Evolutionary conservation across 1,284 basidiomycete species (phyloP).

Genomic region (Takashimella koratensis): DNA sequence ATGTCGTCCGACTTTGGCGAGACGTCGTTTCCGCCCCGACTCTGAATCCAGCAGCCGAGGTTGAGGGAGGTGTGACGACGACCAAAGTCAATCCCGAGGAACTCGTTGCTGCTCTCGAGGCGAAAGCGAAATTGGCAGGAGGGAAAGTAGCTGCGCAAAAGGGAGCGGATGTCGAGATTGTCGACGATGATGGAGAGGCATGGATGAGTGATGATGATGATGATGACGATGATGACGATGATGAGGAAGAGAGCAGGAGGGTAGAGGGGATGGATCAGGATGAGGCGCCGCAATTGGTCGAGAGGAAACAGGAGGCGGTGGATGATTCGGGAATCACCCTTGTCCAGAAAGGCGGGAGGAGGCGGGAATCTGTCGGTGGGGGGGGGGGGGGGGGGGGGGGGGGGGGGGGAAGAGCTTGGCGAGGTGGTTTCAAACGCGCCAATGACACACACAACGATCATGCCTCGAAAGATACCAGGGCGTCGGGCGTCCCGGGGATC

Average conservation of each 20-base stretch:
- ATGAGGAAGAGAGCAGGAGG: conserved; percentile 25
- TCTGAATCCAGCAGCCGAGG: conserved; percentile 27
- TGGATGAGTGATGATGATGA: conserved; percentile 52
- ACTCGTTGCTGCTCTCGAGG: conserved; percentile 60
- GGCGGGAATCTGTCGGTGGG: too few species aligned
- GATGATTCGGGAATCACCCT: conserved; percentile 85
- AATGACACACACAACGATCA: too few species aligned
- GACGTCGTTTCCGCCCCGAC: conserved; percentile 40
- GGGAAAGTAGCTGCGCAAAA: conserved; percentile 22
- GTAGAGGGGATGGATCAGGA: background rate
- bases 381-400: too few species aligned
- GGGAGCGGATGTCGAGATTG: conserved; percentile 46
- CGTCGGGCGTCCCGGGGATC: too few species aligned
- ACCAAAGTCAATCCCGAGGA: too few species aligned
- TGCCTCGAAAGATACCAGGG: too few species aligned
- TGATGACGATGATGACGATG: conserved; percentile 51
- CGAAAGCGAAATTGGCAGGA: conserved; percentile 51
- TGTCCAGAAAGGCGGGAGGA: conserved; percentile 59
- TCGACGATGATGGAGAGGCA: conserved; percentile 56
- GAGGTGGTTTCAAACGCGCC: too few species aligned
- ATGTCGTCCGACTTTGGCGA: conserved; percentile 67
- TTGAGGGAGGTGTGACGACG: conserved; percentile 42
- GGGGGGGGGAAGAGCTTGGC: too few species aligned
- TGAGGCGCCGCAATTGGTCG: conserved; percentile 4
- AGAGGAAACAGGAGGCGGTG: conserved; percentile 61